Percentiles rank a stretch among this genome's conserved stretches.
Evolutionary conservation across 495 filamentous ascomycete genomes (phyloP).

Genomic region (Aspergillus cristatus): DNA sequence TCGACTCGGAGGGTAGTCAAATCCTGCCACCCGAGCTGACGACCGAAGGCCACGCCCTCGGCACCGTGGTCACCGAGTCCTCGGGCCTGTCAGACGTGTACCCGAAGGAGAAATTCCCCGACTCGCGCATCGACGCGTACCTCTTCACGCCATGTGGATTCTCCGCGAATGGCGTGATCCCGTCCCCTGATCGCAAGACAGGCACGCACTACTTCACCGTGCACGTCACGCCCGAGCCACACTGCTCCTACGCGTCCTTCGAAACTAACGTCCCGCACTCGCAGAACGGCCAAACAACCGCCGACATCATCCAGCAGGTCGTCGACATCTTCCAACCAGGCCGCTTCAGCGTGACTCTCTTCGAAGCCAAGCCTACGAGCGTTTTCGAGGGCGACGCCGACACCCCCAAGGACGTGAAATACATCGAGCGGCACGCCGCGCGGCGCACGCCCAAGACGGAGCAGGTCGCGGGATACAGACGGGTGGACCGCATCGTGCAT

Average conservation of each 20-base stretch:
- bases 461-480: conserved; percentile 72
- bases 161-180: conserved; percentile 94
- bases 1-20: conserved; percentile 46
- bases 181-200: conserved; percentile 55
- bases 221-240: conserved; percentile 94
- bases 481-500: conserved; percentile 92
- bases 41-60: conserved; percentile 90
- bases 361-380: conserved; percentile 72
- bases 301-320: conserved; percentile 86
- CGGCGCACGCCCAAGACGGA: conserved; percentile 65
- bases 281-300: conserved; percentile 79
- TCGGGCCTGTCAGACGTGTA: conserved; percentile 91
- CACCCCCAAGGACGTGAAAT: conserved; percentile 27
- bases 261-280: conserved; percentile 96
- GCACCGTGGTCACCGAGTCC: conserved; percentile 82
- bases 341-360: conserved; percentile 93
- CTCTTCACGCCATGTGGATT: conserved; percentile 96
- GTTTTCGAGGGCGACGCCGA: conserved; percentile 25
- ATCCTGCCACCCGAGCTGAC: conserved; percentile 63
- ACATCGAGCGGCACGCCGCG: conserved; percentile 35
- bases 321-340: conserved; percentile 93
- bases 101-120: conserved; percentile 74
- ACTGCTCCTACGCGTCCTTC: conserved; percentile 98
- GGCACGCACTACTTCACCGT: conserved; percentile 96
- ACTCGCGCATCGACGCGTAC: conserved; percentile 92